A percentile compares a stretch with the other conserved stretches of the same genome.
Evolutionary conservation across 129 eudicot genomes (phyloP).

Genomic region (Ambrosia artemisiifolia): DNA sequence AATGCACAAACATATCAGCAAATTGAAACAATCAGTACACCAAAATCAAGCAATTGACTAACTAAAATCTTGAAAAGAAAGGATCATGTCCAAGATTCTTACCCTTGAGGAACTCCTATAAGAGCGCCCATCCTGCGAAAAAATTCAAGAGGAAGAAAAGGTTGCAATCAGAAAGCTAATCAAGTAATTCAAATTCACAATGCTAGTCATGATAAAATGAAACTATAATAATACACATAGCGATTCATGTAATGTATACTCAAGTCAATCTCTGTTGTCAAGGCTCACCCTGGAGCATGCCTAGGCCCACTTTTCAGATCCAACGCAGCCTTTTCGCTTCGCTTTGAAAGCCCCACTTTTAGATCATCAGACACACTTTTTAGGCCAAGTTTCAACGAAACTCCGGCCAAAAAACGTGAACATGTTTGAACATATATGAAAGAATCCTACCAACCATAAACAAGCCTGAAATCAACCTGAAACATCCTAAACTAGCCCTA

Average conservation of each 20-base stretch:
- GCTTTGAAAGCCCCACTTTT: too few relatives aligned
- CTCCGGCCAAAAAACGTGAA: too few relatives aligned
- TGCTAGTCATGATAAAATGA: neutral
- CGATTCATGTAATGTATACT: neutral
- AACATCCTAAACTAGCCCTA: too few relatives aligned
- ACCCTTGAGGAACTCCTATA: constrained; percentile 52
- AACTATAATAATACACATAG: neutral
- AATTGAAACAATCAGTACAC: neutral
- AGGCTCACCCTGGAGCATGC: too few relatives aligned
- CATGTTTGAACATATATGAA: too few relatives aligned
- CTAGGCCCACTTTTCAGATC: too few relatives aligned
- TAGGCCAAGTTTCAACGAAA: too few relatives aligned
- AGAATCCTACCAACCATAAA: too few relatives aligned
- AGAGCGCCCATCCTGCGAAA: constrained; percentile 49
- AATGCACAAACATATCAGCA: neutral
- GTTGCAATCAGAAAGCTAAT: neutral
- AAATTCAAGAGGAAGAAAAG: constrained; percentile 21
- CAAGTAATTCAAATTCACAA: too few relatives aligned
- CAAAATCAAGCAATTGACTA: neutral
- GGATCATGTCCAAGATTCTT: constrained; percentile 20
- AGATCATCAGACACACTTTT: too few relatives aligned
- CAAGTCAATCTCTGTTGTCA: neutral
- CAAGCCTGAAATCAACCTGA: too few relatives aligned
- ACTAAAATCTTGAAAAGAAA: neutral
- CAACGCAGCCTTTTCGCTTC: too few relatives aligned